Percentiles rank a stretch among this genome's conserved stretches.
Conservation (phyloP, 257 asterid species). For the Hygrophila difformis region DNA sequence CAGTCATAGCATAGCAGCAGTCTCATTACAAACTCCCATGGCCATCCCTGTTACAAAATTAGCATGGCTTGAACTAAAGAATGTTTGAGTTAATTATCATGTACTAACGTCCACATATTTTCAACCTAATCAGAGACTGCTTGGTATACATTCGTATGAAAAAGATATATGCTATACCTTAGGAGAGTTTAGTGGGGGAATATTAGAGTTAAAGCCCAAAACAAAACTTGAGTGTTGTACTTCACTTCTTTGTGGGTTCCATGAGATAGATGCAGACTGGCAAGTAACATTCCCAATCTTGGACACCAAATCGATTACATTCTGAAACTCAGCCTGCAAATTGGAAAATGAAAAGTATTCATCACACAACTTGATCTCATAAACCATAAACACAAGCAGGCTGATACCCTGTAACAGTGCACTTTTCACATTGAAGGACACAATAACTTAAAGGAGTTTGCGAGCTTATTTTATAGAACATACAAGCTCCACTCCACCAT, state of each 20-base stretch:
- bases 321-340: conserved; percentile 79
- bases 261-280: conserved; percentile 67
- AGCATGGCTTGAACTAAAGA: neutral
- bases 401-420: too few species aligned
- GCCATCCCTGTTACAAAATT: too few species aligned
- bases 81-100: neutral
- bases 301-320: conserved; percentile 65
- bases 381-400: too few species aligned
- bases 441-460: too few species aligned
- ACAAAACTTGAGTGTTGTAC: conserved; percentile 62
- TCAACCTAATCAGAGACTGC: neutral
- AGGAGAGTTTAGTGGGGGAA: conserved; percentile 61
- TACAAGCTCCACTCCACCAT: too few species aligned
- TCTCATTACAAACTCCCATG: too few species aligned
- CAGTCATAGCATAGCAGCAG: neutral
- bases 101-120: neutral
- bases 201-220: conserved; percentile 69
- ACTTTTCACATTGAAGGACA: too few species aligned
- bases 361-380: too few species aligned
- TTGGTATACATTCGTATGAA: conserved; percentile 3
- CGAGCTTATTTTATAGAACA: too few species aligned
- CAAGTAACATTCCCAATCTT: conserved; percentile 61
- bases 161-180: conserved; percentile 40
- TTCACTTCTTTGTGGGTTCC: conserved; percentile 81
- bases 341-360: too few species aligned